Evolutionary conservation across 257 asterid genomes (phyloP), one percentile per base, ranked within the genome.

Genomic region (Fraxinus pennsylvanica): DNA sequence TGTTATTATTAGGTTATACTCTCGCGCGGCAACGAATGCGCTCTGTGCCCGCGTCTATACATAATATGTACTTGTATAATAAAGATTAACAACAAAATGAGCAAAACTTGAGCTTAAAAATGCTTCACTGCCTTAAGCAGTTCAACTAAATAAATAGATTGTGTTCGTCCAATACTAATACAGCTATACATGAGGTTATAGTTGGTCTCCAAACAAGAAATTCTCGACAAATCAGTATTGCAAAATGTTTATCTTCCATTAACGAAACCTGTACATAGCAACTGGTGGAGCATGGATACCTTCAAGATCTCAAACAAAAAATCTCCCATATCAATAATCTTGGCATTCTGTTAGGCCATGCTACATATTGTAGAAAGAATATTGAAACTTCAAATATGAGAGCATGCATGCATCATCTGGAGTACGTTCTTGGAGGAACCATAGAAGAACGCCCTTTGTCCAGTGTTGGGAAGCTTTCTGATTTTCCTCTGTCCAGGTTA

Each of bases 401-500:
- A 52, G 57, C 77, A 66, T 71, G 73, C 72, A 66, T 30, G 59
- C 81, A 84, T 91, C 85, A 94, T 86, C 98, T 92, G 45, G 94
- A 86, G 73, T 79, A 74, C 78, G 93, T 89, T 75, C 91, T 83
- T 3, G 96, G 87, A 81, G 94, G 78, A 79, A 30, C 78, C 72
- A 75, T 82, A 43, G 90, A 25, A 9, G 69, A 76, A 66, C 75
- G 84, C 72, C 76, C 87, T 85, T 89, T 88, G 13, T 91, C 94
- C 47, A 47, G 83, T 4, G 78, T 68, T 6, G 91, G 90, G 74
- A 85, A 84, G 90, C 91, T 87, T 67, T 88, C 95, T 52, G 96
- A 86, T 75, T 82, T 90, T 68, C 91, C 94, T 77, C 88, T 79
- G 47, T 92, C 96, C 32, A 86, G 83, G 78, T 84, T 85, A 21